phyloP scores from a whole-genome alignment of 805 yeast genomes.

The Pichia scutulata region DNA sequence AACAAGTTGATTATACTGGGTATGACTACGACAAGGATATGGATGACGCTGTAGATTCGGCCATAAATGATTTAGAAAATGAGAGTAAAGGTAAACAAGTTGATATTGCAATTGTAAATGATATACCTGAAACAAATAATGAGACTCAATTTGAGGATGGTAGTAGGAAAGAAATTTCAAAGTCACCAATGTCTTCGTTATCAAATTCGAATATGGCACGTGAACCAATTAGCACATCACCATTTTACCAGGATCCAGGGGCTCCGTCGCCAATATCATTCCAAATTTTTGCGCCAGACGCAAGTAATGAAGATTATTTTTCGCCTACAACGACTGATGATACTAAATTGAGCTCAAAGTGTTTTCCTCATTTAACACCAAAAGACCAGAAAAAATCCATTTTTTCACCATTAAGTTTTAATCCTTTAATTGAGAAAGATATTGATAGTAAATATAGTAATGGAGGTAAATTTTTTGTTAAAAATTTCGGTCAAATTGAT shows the following conservation, averaged over 20 bases:
- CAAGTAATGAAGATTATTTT: background rate
- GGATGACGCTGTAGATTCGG: conserved; percentile 8
- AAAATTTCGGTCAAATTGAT: conserved; percentile 4
- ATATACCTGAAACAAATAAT: background rate
- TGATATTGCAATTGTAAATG: background rate
- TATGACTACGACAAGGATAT: conserved; percentile 1
- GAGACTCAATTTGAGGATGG: background rate
- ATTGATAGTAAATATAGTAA: conserved; percentile 80
- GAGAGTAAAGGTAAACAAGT: background rate
- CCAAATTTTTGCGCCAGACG: conserved; percentile 34
- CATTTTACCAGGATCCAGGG: conserved; percentile 70
- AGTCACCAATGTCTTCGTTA: background rate
- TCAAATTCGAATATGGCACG: background rate
- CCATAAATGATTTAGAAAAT: conserved; percentile 7
- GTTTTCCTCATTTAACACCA: conserved; percentile 24
- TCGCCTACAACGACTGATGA: conserved; percentile 8
- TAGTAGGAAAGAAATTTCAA: background rate
- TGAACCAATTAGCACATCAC: conserved; percentile 35
- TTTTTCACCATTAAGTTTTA: conserved; percentile 76
- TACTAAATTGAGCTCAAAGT: background rate
- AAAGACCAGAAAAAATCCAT: conserved; percentile 44
- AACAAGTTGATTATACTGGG: conserved; percentile 11
- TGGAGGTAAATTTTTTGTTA: conserved; percentile 85
- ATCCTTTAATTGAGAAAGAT: conserved; percentile 65
- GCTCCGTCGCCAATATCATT: conserved; percentile 67